Evolutionary conservation across 345 rosid species (phyloP).

Genomic region (Turritis glabra): DNA sequence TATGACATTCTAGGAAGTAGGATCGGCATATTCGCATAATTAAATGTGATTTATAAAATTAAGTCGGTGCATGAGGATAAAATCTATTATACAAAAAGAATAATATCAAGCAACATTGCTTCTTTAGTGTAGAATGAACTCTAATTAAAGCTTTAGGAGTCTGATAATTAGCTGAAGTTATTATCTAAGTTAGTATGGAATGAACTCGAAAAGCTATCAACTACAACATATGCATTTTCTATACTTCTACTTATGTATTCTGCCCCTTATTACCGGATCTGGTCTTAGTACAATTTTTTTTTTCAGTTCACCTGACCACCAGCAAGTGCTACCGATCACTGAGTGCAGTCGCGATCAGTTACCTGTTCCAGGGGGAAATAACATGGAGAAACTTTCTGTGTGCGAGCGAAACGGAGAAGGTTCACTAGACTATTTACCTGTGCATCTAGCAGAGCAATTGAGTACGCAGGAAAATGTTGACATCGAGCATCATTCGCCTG

Average conservation of each 20-base stretch:
- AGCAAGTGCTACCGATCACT: slow-evolving; percentile 44
- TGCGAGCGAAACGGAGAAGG: slow-evolving; percentile 43
- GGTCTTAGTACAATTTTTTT: slow-evolving; percentile 14
- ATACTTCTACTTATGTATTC: slow-evolving; percentile 1
- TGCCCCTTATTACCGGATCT: slow-evolving; percentile 12
- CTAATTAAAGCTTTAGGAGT: background rate
- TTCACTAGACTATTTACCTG: slow-evolving; percentile 42
- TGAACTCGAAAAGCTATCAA: slow-evolving; percentile 20
- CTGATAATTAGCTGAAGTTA: background rate
- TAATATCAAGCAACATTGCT: background rate
- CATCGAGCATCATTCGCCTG: slow-evolving; percentile 59
- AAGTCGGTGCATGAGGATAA: slow-evolving; percentile 18
- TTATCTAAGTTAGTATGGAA: background rate
- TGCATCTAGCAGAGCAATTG: slow-evolving; percentile 41
- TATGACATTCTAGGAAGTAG: slow-evolving; percentile 14
- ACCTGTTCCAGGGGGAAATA: slow-evolving; percentile 48
- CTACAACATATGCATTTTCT: slow-evolving; percentile 1
- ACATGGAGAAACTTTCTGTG: slow-evolving; percentile 45
- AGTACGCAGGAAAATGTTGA: slow-evolving; percentile 47
- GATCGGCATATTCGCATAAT: background rate
- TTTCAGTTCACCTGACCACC: slow-evolving; percentile 76
- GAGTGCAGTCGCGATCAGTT: slow-evolving; percentile 49
- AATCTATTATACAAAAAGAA: background rate
- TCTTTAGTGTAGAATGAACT: slow-evolving; percentile 19
- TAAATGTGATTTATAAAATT: background rate